Conservation (phyloP, 2,329 filamentous ascomycete genomes). For the Cordyceps militaris region DNA sequence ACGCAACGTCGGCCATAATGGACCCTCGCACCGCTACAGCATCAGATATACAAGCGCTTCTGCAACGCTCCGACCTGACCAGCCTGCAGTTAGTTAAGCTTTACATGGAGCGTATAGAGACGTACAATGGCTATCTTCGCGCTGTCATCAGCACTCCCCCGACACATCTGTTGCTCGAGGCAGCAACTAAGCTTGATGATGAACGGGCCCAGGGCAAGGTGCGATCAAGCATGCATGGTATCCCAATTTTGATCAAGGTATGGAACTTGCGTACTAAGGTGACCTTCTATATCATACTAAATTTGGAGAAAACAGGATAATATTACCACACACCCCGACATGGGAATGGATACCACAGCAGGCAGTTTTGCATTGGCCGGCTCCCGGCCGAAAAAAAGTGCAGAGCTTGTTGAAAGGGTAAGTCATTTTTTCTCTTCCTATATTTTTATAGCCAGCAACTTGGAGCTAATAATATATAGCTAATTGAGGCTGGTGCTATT, state of each 20-base stretch:
- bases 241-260: not conserved
- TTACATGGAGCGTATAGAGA: not conserved
- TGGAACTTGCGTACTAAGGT: not conserved
- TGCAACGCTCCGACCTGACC: not conserved
- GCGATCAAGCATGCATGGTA: conserved; percentile 1
- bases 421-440: not conserved
- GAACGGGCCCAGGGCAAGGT: not conserved
- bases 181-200: not conserved
- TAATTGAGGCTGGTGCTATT: conserved; percentile 14
- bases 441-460: not conserved
- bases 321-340: conserved; percentile 1
- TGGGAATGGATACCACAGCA: conserved; percentile 2
- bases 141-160: not conserved
- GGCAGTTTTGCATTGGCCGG: conserved; percentile 3
- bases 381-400: conserved; percentile 1
- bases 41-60: not conserved
- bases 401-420: not conserved
- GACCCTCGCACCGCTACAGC: not conserved
- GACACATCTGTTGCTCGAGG: not conserved
- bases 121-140: not conserved
- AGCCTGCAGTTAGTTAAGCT: not conserved
- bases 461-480: not conserved
- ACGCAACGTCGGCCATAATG: too few relatives aligned
- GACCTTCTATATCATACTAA: not conserved
- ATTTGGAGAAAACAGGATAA: not conserved